Conservation (phyloP, 2,329 filamentous ascomycete species). For the Gyromitra esculenta region DNA sequence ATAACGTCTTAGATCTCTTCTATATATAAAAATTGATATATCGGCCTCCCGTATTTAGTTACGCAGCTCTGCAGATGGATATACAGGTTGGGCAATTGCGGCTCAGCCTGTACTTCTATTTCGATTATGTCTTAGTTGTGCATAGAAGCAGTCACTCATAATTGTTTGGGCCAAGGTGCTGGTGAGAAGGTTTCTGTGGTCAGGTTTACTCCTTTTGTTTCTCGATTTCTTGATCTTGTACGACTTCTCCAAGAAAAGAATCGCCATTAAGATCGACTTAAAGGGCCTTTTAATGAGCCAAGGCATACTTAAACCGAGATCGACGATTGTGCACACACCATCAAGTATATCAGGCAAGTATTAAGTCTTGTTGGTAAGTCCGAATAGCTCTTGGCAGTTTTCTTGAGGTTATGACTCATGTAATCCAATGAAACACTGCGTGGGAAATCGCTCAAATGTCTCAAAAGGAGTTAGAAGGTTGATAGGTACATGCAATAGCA, state of each 20-base stretch:
- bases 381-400: background rate
- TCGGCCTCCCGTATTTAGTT: background rate
- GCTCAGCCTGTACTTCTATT: conserved; percentile 10
- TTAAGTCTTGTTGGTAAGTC: conserved; percentile 1
- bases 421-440: background rate
- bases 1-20: background rate
- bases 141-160: background rate
- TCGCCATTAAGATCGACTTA: background rate
- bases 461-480: background rate
- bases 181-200: background rate
- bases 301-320: conserved; percentile 5
- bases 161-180: background rate
- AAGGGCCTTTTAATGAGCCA: background rate
- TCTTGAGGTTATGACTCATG: conserved; percentile 7
- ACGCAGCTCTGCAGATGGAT: background rate
- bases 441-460: conserved; percentile 19
- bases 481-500: background rate
- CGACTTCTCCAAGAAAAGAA: background rate
- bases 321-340: conserved; percentile 18
- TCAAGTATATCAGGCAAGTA: background rate
- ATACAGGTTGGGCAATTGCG: background rate
- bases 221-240: background rate
- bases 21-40: conserved; percentile 17
- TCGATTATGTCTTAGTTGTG: background rate
- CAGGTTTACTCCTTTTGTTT: background rate